A percentile compares a stretch with the other conserved stretches of the same genome.
phyloP scores from a whole-genome alignment of 148 eudicot genomes.

The Polygonum maritimum region DNA sequence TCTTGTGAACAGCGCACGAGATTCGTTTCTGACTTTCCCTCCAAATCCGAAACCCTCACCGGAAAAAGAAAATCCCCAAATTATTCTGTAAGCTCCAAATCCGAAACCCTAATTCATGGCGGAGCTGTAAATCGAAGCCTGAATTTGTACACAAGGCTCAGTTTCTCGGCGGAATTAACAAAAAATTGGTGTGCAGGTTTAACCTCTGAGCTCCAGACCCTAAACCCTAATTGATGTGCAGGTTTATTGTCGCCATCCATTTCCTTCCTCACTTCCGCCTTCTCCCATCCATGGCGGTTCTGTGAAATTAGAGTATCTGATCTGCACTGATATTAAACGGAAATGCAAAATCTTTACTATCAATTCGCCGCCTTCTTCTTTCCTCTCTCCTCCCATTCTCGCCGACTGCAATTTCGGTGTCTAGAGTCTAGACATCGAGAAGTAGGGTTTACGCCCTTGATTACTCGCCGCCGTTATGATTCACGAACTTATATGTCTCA shows the following conservation, averaged over 20 bases:
- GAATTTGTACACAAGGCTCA: background rate
- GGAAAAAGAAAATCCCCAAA: background rate
- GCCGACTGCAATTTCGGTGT: background rate
- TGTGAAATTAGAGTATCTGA: background rate
- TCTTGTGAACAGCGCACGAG: background rate
- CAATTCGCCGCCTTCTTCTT: background rate
- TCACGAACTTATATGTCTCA: background rate
- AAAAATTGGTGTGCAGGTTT: background rate
- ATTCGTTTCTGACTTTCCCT: background rate
- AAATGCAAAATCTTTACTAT: background rate
- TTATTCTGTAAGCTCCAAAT: background rate
- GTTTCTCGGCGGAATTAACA: background rate
- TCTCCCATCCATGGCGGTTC: background rate
- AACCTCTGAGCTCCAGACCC: background rate
- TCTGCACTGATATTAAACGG: background rate
- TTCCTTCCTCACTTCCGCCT: background rate
- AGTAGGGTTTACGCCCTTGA: too few species aligned
- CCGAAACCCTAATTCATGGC: background rate
- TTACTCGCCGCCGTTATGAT: background rate
- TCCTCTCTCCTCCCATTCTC: background rate
- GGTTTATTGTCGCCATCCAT: background rate
- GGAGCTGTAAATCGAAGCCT: background rate
- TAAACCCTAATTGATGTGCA: background rate
- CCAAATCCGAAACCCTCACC: background rate
- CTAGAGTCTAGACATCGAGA: too few species aligned